Base-by-base conservation (phyloP, 2,329 filamentous ascomycete genomes). In the Peltaster fructicola region DNA sequence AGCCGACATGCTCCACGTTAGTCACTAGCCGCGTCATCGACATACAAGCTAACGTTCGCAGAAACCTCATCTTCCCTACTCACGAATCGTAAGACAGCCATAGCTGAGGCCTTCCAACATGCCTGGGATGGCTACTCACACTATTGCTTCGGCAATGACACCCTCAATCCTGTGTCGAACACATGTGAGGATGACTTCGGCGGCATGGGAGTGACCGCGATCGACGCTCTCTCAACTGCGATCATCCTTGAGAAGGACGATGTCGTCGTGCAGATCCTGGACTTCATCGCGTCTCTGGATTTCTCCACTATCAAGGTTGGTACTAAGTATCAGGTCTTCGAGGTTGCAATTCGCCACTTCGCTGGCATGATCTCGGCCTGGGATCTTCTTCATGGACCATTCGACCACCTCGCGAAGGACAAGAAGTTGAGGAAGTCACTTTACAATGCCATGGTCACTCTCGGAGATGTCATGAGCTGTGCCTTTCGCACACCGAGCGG, bases 41-140 rank as follows among this genome's bases (percentile, higher is more conserved):
- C n/a, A n/a, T n/a, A n/a, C n/a, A n/a, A n/a, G n/a, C n/a, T n/a
- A n/a, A n/a, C n/a, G n/a, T n/a, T n/a, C n/a, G n/a, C n/a, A n/a
- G n/a, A n/a, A n/a, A n/a, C n/a, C n/a, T n/a, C n/a, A n/a, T n/a
- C n/a, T n/a, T n/a, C n/a, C n/a, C n/a, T n/a, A n/a, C n/a, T n/a
- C n/a, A n/a, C n/a, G n/a, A 42, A 13, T n/a, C n/a, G n/a, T n/a
- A n/a, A n/a, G n/a, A n/a, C n/a, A n/a, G n/a, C n/a, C n/a, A 14
- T 22, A 10, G 14, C 4, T 2, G 9, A 8, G 12, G 37, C 38
- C 7, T 50, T 48, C 18, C 32, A 39, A 12, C 42, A 47, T 26
- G 41, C 47, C 10, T 50, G 45, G 46, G 26, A 43, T 27, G 46
- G 47, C 7, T 51, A 49, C 29, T 38, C 37, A 8, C 37, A 30